These are phyloP conservation scores for Aspergillus biplanus DNA, from an alignment of 495 filamentous ascomycete species.

Conservation along the genomic window DNA sequence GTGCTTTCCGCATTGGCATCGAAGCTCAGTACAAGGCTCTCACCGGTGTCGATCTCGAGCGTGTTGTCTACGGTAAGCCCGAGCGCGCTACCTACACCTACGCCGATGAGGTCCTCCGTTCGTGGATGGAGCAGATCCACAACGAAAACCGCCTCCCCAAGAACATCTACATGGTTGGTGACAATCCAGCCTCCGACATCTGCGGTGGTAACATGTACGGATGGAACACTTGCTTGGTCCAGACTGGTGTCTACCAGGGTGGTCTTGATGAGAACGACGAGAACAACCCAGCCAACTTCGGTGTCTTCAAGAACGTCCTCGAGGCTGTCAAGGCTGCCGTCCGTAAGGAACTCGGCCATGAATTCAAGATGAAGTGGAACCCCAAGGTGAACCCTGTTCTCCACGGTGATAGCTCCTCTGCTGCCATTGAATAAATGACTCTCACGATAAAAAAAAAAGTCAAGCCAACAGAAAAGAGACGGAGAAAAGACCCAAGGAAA, in stretches of 20 bases:
- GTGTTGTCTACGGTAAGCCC: conserved; percentile 83
- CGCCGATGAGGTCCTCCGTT: conserved; percentile 73
- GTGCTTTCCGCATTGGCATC: conserved; percentile 74
- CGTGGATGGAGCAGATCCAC: conserved; percentile 78
- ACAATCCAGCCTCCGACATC: conserved; percentile 80
- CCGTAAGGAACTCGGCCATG: conserved; percentile 58
- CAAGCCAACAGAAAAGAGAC: background rate
- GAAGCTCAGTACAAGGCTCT: conserved; percentile 80
- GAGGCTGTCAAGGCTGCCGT: conserved; percentile 58
- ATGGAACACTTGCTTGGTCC: conserved; percentile 76
- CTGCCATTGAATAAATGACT: conserved; percentile 51
- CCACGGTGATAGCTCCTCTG: conserved; percentile 55
- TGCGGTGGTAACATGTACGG: conserved; percentile 80
- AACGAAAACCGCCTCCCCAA: conserved; percentile 69
- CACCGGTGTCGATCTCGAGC: conserved; percentile 75
- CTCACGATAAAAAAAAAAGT: conserved; percentile 20
- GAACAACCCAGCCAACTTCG: conserved; percentile 60
- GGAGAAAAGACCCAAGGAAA: background rate
- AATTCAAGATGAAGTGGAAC: conserved; percentile 63
- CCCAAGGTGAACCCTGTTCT: conserved; percentile 68
- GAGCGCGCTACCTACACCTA: conserved; percentile 81
- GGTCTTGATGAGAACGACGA: conserved; percentile 53
- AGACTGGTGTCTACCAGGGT: conserved; percentile 64
- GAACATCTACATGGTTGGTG: conserved; percentile 83
- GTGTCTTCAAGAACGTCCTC: conserved; percentile 59